Conservation (phyloP, 2,329 filamentous ascomycete species). For the Teratosphaeria epicoccoides region DNA sequence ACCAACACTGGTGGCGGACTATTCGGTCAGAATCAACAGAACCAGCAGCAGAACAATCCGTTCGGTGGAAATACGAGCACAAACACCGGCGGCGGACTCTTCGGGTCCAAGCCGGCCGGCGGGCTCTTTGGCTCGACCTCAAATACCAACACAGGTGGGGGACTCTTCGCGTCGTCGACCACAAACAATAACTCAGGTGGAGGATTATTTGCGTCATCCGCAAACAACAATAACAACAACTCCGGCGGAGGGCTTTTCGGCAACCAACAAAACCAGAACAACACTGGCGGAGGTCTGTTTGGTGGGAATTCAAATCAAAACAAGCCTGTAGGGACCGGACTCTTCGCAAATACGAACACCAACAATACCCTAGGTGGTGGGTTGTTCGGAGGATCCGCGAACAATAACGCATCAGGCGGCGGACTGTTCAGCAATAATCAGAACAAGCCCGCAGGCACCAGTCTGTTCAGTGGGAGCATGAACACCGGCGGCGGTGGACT, state of each 20-base stretch:
- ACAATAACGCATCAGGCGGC: slow-evolving; percentile 24
- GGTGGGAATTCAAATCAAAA: slow-evolving; percentile 9
- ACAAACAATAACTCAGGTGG: slow-evolving; percentile 22
- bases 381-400: slow-evolving; percentile 28
- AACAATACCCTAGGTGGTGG: slow-evolving; percentile 7
- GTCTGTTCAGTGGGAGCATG: slow-evolving; percentile 32
- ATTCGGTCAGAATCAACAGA: slow-evolving; percentile 30
- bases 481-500: slow-evolving; percentile 28
- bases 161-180: slow-evolving; percentile 30
- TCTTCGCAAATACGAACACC: slow-evolving; percentile 18
- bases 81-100: slow-evolving; percentile 35
- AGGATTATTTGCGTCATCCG: slow-evolving; percentile 37
- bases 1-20: slow-evolving; percentile 13
- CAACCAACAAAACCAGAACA: slow-evolving; percentile 73
- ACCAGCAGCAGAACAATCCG: slow-evolving; percentile 6
- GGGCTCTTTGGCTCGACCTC: slow-evolving; percentile 12
- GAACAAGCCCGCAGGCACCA: slow-evolving; percentile 16
- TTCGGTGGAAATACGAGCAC: neutral
- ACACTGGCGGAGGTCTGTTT: slow-evolving; percentile 36
- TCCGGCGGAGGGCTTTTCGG: slow-evolving; percentile 45
- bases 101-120: slow-evolving; percentile 51
- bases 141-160: slow-evolving; percentile 30
- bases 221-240: slow-evolving; percentile 15
- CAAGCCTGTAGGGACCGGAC: slow-evolving; percentile 12
- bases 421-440: slow-evolving; percentile 21